phyloP scores from a whole-genome alignment of 2,329 filamentous ascomycete species.

The Lithohypha guttulata region DNA sequence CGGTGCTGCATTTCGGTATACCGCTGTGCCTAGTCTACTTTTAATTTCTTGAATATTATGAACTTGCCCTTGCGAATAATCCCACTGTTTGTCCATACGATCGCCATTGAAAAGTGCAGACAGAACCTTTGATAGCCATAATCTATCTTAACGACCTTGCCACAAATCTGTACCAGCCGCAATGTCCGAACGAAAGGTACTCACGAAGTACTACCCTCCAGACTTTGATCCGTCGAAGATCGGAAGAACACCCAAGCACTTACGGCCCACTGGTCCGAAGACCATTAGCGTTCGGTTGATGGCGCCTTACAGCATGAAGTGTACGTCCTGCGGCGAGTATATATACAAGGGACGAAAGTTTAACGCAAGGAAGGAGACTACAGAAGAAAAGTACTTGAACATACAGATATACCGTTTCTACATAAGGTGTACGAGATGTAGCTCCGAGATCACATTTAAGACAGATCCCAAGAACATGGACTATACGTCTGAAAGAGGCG shows the following conservation, averaged over 20 bases:
- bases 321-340: constrained; percentile 60
- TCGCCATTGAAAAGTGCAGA: too few species aligned
- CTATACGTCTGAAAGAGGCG: constrained; percentile 70
- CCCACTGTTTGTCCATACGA: too few species aligned
- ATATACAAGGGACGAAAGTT: constrained; percentile 88
- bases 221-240: constrained; percentile 88
- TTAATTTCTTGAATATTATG: too few species aligned
- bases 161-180: neutral
- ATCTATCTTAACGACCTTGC: neutral
- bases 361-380: constrained; percentile 88
- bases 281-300: constrained; percentile 82
- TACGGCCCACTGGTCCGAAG: constrained; percentile 57
- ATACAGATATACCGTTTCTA: constrained; percentile 87
- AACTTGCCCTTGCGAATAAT: too few species aligned
- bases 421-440: constrained; percentile 79
- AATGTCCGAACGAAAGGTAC: constrained; percentile 82
- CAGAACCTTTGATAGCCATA: neutral
- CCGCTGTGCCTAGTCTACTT: too few species aligned
- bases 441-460: constrained; percentile 78
- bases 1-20: too few species aligned
- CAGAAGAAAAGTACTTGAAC: constrained; percentile 76
- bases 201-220: constrained; percentile 51
- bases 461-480: constrained; percentile 95
- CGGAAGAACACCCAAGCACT: constrained; percentile 50
- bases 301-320: constrained; percentile 76